Base-by-base conservation (phyloP, 2,329 filamentous ascomycete genomes). In the Stachybotrys elegans region DNA sequence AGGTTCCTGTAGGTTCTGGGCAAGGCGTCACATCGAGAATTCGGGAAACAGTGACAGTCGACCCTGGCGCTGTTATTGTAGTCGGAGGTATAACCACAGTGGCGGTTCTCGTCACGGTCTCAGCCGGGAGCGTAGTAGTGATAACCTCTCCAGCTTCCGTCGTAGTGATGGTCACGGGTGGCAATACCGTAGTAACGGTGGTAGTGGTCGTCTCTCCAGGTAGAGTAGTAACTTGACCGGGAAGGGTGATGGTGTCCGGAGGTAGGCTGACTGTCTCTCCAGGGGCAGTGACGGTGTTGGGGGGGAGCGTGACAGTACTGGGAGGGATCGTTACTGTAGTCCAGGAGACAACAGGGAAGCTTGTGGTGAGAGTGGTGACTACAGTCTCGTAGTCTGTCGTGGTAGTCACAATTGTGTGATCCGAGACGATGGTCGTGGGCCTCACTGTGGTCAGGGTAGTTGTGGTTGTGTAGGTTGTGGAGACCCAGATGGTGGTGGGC, bases 1-100 rank as follows among this genome's bases (percentile, higher is more conserved):
- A 59, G 36, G 17, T 43, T 22, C 70, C 69, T 3, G 70, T 70
- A 3, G 75, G 72, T 2, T 62, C 58, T 4, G 73, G 60, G 46
- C 77, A 80, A 5, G 66, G 49, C 13, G 63, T 66, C 8, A 71
- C 57, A 2, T 53, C 32, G 16, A 56, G 58, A 14, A 57, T 48
- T 4, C 55, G 52, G 4, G 60, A 56, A 22, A 56, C 50, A 20
- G 58, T 58, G 5, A 58, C 47, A 0, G 61, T 63, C 5, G 52
- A 48, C 8, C 58, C 54, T 19, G 62, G 59, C 21, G 53, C 42
- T 0, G 57, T 57, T 20, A 62, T 31, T 6, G 63, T 62, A 11
- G 50, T 47, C 8, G 57, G 54, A 19, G 38, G 22, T 9, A 40
- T 19, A 0, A 46, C 53, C 13, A 62, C 44, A 1, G 58, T 58